A percentile compares a stretch with the other conserved stretches of the same genome.
Conservation (phyloP, 2,329 filamentous ascomycete genomes). For the Cercospora sp. region DNA sequence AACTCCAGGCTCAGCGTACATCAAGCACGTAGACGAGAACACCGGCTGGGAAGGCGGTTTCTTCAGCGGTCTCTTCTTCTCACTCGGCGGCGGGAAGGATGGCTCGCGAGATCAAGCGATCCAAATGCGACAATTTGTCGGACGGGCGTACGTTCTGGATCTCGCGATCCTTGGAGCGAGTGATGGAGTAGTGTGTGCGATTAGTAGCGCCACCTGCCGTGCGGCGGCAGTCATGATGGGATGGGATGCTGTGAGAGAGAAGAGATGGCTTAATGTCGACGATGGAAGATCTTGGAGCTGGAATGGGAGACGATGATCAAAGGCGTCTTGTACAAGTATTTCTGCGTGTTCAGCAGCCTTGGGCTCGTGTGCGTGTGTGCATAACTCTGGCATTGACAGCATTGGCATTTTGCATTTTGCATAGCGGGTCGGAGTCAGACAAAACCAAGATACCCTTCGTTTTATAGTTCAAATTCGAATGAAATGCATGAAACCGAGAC, state of each 20-base stretch:
- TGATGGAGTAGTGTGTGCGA: slow-evolving; percentile 73
- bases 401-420: slow-evolving; percentile 4
- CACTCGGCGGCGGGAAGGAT: slow-evolving; percentile 51
- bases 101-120: slow-evolving; percentile 52
- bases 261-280: slow-evolving; percentile 77
- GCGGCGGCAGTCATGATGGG: slow-evolving; percentile 83
- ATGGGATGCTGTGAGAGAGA: slow-evolving; percentile 66
- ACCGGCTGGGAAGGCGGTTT: slow-evolving; percentile 89
- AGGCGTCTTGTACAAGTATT: neutral
- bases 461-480: neutral
- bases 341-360: neutral
- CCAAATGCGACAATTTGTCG: slow-evolving; percentile 70
- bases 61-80: slow-evolving; percentile 79
- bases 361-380: neutral
- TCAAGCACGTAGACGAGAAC: slow-evolving; percentile 70
- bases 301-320: slow-evolving; percentile 32
- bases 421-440: slow-evolving; percentile 21
- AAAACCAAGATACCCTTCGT: slow-evolving; percentile 19
- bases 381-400: neutral
- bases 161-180: slow-evolving; percentile 69
- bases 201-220: slow-evolving; percentile 67
- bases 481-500: neutral
- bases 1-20: slow-evolving; percentile 54
- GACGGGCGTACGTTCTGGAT: slow-evolving; percentile 79
- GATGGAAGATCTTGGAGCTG: slow-evolving; percentile 50